Evolutionary conservation across 1,284 basidiomycete species (phyloP).

Genomic region (Salmacisia buchloeana): DNA sequence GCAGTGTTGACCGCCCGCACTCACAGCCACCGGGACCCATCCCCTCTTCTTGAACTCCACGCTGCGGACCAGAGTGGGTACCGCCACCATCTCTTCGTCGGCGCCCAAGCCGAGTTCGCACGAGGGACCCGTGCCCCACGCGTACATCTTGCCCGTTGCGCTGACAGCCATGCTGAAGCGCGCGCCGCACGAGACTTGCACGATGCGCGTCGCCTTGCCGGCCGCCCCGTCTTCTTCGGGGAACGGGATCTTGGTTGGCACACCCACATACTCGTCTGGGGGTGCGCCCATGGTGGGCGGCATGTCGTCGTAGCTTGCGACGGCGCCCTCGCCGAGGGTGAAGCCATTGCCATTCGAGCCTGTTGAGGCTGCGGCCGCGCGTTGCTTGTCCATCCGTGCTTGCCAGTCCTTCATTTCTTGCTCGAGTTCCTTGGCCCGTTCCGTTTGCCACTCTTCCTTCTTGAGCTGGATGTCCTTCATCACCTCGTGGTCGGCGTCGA

Average conservation of each 20-base stretch:
- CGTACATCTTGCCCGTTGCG: conserved; percentile 68
- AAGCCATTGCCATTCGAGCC: conserved; percentile 22
- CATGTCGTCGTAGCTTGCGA: conserved; percentile 15
- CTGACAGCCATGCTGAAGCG: conserved; percentile 79
- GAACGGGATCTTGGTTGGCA: conserved; percentile 41
- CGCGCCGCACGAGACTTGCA: conserved; percentile 69
- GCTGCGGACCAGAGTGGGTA: conserved; percentile 63
- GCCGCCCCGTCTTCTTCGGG: conserved; percentile 51
- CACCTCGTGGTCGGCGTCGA: conserved; percentile 60
- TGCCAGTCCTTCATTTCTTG: conserved; percentile 15
- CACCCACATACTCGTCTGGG: conserved; percentile 28
- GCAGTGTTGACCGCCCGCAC: conserved; percentile 56
- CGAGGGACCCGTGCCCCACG: conserved; percentile 73
- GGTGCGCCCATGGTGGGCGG: conserved; percentile 16
- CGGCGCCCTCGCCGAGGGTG: conserved; percentile 3
- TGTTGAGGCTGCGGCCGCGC: conserved; percentile 41
- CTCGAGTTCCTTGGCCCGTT: conserved; percentile 15
- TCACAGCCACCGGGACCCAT: conserved; percentile 52
- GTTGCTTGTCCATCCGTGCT: conserved; percentile 31
- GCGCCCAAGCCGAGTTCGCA: conserved; percentile 55
- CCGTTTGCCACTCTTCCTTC: conserved; percentile 41
- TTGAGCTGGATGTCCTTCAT: conserved; percentile 54
- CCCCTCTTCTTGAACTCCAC: conserved; percentile 50
- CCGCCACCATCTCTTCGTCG: conserved; percentile 54
- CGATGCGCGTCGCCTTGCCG: conserved; percentile 63